A percentile compares a stretch with the other conserved stretches of the same genome.
Conservation (phyloP, 805 yeast genomes). For the Teunomyces lycoperdinae region DNA sequence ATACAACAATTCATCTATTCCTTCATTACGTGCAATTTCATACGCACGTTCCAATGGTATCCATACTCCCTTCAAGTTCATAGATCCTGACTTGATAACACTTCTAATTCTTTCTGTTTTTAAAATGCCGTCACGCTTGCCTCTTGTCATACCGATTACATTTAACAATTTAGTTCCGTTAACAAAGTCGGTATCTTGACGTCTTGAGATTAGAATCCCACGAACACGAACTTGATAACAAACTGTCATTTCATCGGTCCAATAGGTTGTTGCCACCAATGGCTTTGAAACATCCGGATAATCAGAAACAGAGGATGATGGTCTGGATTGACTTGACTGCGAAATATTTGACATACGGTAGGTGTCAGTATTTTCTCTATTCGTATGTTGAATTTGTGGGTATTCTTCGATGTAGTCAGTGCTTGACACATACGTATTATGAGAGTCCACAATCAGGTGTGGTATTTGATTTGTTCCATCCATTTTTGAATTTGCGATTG, state of each 20-base stretch:
- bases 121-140: constrained; percentile 39
- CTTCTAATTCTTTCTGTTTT: constrained; percentile 30
- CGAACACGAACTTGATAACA: constrained; percentile 38
- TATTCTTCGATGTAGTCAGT: background rate
- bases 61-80: constrained; percentile 43
- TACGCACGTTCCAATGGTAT: constrained; percentile 38
- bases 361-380: background rate
- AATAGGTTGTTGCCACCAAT: constrained; percentile 31
- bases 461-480: background rate
- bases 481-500: background rate
- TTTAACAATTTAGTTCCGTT: constrained; percentile 40
- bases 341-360: background rate
- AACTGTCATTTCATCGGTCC: constrained; percentile 37
- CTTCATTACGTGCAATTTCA: constrained; percentile 41
- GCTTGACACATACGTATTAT: background rate
- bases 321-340: constrained; percentile 11
- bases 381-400: background rate
- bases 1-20: constrained; percentile 28
- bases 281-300: constrained; percentile 26
- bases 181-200: constrained; percentile 33
- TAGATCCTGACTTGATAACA: constrained; percentile 34
- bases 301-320: constrained; percentile 13
- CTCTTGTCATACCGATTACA: constrained; percentile 39
- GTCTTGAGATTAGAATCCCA: constrained; percentile 32
- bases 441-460: background rate